Percentiles rank a stretch among this genome's conserved stretches.
Conservation (phyloP, 139 green algal genomes). For the Ostreobium quekettii region DNA sequence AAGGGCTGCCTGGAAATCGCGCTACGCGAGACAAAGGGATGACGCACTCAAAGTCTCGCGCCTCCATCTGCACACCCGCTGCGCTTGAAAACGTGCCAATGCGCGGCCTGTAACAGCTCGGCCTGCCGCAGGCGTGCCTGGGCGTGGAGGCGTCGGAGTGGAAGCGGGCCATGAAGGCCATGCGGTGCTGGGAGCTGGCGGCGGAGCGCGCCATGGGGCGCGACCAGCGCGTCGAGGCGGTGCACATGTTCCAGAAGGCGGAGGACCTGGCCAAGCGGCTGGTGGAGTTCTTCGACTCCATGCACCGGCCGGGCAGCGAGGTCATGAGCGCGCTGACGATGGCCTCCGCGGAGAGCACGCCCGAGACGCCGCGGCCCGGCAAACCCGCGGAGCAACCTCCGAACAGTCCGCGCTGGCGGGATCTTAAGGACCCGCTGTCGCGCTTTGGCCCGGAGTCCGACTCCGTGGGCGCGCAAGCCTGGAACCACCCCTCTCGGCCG, state of each 20-base stretch:
- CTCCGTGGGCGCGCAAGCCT: too few relatives aligned
- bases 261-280: neutral
- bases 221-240: neutral
- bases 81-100: neutral
- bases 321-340: too few relatives aligned
- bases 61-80: neutral
- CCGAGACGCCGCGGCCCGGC: too few relatives aligned
- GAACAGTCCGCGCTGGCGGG: too few relatives aligned
- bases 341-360: too few relatives aligned
- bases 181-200: neutral
- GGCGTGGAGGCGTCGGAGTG: neutral
- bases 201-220: neutral
- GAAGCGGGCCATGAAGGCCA: neutral
- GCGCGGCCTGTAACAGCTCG: too few relatives aligned
- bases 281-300: too few relatives aligned
- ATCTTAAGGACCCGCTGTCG: too few relatives aligned
- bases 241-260: constrained; percentile 8
- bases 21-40: neutral
- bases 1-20: neutral
- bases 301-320: too few relatives aligned
- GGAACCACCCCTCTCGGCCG: too few relatives aligned
- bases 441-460: too few relatives aligned
- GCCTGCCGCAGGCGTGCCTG: neutral
- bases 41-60: neutral
- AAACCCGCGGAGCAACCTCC: too few relatives aligned